Base-by-base conservation (phyloP, 2,329 filamentous ascomycete genomes). In the Aureobasidium pullulans region DNA sequence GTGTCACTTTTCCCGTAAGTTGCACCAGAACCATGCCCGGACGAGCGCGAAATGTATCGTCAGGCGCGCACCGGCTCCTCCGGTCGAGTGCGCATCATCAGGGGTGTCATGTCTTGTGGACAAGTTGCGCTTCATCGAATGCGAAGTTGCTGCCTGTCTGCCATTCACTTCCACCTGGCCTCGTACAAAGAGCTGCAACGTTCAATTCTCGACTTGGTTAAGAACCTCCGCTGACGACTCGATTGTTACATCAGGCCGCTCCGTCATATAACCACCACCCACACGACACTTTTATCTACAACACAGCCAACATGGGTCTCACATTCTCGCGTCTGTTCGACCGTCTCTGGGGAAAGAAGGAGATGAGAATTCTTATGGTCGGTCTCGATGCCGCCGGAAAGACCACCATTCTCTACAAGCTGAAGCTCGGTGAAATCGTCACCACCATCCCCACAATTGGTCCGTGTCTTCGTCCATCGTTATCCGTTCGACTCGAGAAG, bases 271-370 rank as follows among this genome's bases (percentile, higher is more conserved):
- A 39, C 46, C 57, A 42, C 40, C 43, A 50, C 37, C 43, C 59
- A 60, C 57, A 62, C 48, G 73, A 69, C 69, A 70, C 66, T 66
- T 71, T 70, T 73, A 74, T 62, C 71, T 66, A 72, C 75, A 47
- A 64, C 49, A 68, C 77, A 82, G 82, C 83, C 81, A 87, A 74
- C 67, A 97, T 97, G 93, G 93, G 93, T 79, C 89, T 88, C 71
- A 88, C 90, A 77, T 82, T 96, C 75, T 96, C 90, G 70, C 96
- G 96, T 80, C 87, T 96, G 79, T 92, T 96, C 87, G 89, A 90
- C 77, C 96, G 95, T 86, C 90, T 97, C 81, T 97, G 96, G 81
- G 93, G 93, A 77, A 96, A 93, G 67, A 96, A 96, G 82, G 93
- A 97, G 80, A 96, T 97, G 91, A 89, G 93, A 71, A 87, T 99